Evolutionary conservation across 768 basidiomycete species (phyloP).

Genomic region (Floccularia luteovirens): DNA sequence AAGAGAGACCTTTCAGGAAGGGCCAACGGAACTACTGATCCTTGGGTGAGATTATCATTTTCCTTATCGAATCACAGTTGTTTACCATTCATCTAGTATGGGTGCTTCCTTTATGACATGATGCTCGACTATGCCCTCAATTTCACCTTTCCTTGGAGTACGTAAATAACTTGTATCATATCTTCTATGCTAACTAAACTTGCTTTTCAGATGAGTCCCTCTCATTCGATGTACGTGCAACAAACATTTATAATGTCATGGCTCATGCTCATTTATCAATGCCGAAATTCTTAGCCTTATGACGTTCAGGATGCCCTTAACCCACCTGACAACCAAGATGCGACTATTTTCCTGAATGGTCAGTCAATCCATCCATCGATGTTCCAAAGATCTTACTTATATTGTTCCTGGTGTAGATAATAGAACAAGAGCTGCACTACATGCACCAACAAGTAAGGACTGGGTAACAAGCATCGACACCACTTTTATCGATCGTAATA

Average conservation of each 20-base stretch:
- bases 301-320: slow-evolving; percentile 48
- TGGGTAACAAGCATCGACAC: slow-evolving; percentile 31
- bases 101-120: slow-evolving; percentile 57
- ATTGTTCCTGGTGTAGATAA: slow-evolving; percentile 27
- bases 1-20: slow-evolving; percentile 42
- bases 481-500: slow-evolving; percentile 26
- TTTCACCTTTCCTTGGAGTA: slow-evolving; percentile 61
- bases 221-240: slow-evolving; percentile 26
- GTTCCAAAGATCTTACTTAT: background rate
- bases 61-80: background rate
- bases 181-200: background rate
- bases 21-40: slow-evolving; percentile 47
- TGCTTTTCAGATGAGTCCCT: slow-evolving; percentile 15
- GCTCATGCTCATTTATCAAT: too few relatives aligned
- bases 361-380: slow-evolving; percentile 6
- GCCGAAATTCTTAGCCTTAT: slow-evolving; percentile 28
- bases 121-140: slow-evolving; percentile 69
- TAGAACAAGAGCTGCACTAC: slow-evolving; percentile 49
- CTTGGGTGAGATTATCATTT: slow-evolving; percentile 30
- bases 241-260: background rate
- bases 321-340: slow-evolving; percentile 43
- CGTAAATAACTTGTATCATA: slow-evolving; percentile 8
- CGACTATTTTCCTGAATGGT: slow-evolving; percentile 59
- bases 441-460: slow-evolving; percentile 56
- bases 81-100: slow-evolving; percentile 32